Conservation (phyloP, 352 stramenopile species). For the Pythium apleroticum region DNA sequence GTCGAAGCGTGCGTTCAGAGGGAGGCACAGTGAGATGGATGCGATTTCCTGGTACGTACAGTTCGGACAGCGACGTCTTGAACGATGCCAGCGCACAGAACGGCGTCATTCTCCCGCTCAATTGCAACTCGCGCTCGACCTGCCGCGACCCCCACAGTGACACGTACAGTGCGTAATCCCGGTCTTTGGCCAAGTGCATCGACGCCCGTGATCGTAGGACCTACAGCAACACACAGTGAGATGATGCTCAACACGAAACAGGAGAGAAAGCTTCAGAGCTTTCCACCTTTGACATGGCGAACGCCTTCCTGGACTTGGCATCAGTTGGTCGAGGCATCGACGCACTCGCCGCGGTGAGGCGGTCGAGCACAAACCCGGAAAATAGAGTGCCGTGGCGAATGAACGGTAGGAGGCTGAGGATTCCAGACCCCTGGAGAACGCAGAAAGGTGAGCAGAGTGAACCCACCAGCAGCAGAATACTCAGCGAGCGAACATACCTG, state of each 20-base stretch:
- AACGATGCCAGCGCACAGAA: conserved; percentile 18
- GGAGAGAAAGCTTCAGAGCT: background rate
- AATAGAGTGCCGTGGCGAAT: conserved; percentile 71
- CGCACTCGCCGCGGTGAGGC: conserved; percentile 41
- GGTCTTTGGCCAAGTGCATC: conserved; percentile 59
- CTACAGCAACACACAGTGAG: conserved; percentile 32
- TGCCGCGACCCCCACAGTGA: conserved; percentile 20
- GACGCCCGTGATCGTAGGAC: conserved; percentile 66
- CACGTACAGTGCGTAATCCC: conserved; percentile 63
- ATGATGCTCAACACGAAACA: too few species aligned
- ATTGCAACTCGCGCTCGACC: conserved; percentile 10
- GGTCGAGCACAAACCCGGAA: conserved; percentile 48
- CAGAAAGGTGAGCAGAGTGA: background rate
- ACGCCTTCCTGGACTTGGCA: conserved; percentile 48
- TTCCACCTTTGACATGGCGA: conserved; percentile 60
- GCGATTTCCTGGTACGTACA: conserved; percentile 1
- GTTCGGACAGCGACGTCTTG: conserved; percentile 19
- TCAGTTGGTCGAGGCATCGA: conserved; percentile 37
- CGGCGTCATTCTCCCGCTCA: conserved; percentile 3
- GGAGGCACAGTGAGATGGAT: background rate
- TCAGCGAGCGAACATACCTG: conserved; percentile 27
- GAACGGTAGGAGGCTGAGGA: conserved; percentile 75
- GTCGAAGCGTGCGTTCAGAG: background rate
- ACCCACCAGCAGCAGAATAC: background rate
- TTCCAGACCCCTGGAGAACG: conserved; percentile 38